These are phyloP conservation scores for Entomortierella chlamydospora DNA, from an alignment of 192 early-diverging fungal species.

Conservation along the genomic window DNA sequence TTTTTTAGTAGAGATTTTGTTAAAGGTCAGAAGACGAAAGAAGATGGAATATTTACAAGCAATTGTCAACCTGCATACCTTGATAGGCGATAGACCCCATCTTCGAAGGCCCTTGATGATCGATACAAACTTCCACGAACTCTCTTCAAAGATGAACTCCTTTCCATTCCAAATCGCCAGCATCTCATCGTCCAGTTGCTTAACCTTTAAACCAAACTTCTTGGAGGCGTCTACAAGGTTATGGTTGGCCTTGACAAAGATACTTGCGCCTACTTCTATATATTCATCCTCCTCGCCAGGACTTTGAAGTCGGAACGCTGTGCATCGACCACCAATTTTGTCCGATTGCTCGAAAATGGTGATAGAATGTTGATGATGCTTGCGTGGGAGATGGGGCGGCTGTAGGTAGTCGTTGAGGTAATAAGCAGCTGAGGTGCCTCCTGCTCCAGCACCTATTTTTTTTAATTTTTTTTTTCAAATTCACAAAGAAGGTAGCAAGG, in stretches of 20 bases:
- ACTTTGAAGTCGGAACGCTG: slow-evolving; percentile 32
- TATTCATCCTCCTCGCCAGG: slow-evolving; percentile 26
- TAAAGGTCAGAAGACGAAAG: too few relatives aligned
- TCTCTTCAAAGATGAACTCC: slow-evolving; percentile 65
- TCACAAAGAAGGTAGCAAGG: not conserved
- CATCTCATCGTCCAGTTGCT: slow-evolving; percentile 36
- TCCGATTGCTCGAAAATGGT: slow-evolving; percentile 67
- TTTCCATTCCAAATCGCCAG: slow-evolving; percentile 64
- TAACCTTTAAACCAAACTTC: slow-evolving; percentile 61
- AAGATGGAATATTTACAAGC: slow-evolving; percentile 1
- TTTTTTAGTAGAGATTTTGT: too few relatives aligned
- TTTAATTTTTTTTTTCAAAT: not conserved
- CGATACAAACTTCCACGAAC: slow-evolving; percentile 54
- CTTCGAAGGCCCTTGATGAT: slow-evolving; percentile 52
- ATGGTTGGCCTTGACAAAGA: slow-evolving; percentile 70
- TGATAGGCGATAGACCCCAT: slow-evolving; percentile 60
- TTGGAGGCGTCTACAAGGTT: slow-evolving; percentile 64
- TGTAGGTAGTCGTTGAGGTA: slow-evolving; percentile 45
- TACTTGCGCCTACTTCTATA: slow-evolving; percentile 72
- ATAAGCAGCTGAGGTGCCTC: slow-evolving; percentile 63
- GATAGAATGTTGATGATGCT: slow-evolving; percentile 49
- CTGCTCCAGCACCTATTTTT: slow-evolving; percentile 63
- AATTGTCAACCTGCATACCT: slow-evolving; percentile 35
- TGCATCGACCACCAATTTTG: slow-evolving; percentile 66
- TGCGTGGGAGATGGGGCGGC: slow-evolving; percentile 18